Evolutionary conservation across 2,329 filamentous ascomycete genomes (phyloP), one percentile per base, ranked within the genome.

Genomic region (Colletotrichum tabaci): DNA sequence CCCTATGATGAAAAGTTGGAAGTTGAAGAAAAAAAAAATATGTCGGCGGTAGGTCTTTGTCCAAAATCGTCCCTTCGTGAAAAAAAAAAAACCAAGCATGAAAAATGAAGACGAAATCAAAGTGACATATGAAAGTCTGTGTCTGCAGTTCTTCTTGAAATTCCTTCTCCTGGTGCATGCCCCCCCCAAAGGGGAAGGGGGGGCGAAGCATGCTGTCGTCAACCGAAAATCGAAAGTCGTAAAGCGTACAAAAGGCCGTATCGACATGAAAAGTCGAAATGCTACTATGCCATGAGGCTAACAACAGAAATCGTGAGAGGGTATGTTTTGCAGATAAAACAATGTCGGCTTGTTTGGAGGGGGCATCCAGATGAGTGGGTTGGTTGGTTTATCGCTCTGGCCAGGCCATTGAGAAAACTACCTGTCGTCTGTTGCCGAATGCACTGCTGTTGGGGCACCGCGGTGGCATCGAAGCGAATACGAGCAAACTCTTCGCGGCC

Each of bases 211-310:
- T 71, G 65, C 68, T 42, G 40, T 57, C 61, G 50, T 50, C 38
- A 58, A 53, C 38, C 44, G 23, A 55, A 57, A 49, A 56, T 57
- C 15, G 23, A 67, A 67, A 71, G 38, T 57, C 72, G 56, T 72
- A 62, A 69, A 58, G 40, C 66, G 52, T 73, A 67, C 57, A 66
- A 65, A 64, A 67, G 57, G 60, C 63, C 65, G 61, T 72, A 49
- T 63, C 58, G 50, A 38, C 50, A 72, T 56, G 50, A 13, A 21
- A 46, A 13, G 18, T 56, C 23, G 40, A 62, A 42, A 57, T 44
- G 50, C 50, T 46, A 38, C 15, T 47, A 47, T 38, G 61, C 61
- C 50, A 35, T 30, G 46, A 57, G 47, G 21, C 13, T 57, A 40
- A 49, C 42, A 35, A 55, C 23, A 42, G 49, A 60, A 55, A 53